phyloP scores from a whole-genome alignment of 2,329 filamentous ascomycete genomes.

The Nigrospora osmanthi region DNA sequence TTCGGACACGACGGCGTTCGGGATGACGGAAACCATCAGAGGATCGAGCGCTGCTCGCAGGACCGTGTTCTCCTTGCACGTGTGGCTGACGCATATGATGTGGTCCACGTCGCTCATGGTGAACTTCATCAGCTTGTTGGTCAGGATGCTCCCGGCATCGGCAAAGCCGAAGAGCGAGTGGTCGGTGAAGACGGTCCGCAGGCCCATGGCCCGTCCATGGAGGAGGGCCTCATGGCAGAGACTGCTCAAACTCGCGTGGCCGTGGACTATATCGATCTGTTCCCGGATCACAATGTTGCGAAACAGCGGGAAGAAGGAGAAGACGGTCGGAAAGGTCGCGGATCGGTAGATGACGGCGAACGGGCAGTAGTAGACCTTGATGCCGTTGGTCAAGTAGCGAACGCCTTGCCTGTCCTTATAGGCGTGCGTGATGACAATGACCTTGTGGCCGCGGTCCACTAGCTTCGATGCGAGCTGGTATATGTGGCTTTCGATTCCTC shows the following conservation, averaged over 20 bases:
- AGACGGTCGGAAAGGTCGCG: constrained; percentile 90
- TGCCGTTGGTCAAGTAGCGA: constrained; percentile 90
- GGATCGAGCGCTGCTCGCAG: constrained; percentile 90
- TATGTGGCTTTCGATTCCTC: constrained; percentile 95
- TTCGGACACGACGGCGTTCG: constrained; percentile 93
- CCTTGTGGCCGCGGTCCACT: constrained; percentile 94
- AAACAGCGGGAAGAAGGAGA: constrained; percentile 97
- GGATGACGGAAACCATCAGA: constrained; percentile 94
- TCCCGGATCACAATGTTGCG: constrained; percentile 93
- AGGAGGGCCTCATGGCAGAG: constrained; percentile 92
- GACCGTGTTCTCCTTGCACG: constrained; percentile 97
- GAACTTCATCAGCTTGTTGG: constrained; percentile 96
- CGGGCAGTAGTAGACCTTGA: constrained; percentile 97
- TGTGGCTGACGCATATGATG: constrained; percentile 97
- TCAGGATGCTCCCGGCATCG: constrained; percentile 89
- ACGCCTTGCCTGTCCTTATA: constrained; percentile 88
- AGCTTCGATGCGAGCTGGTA: constrained; percentile 96
- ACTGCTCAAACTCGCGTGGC: constrained; percentile 89
- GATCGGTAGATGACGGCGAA: constrained; percentile 94
- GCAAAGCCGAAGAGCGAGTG: constrained; percentile 97
- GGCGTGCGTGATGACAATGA: constrained; percentile 94
- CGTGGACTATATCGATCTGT: constrained; percentile 93
- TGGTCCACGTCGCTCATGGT: constrained; percentile 94
- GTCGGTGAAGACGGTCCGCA: constrained; percentile 94
- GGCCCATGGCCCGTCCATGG: constrained; percentile 90